Base-by-base conservation (phyloP, 2,329 filamentous ascomycete species). In the Apiospora rasikravindrae region DNA sequence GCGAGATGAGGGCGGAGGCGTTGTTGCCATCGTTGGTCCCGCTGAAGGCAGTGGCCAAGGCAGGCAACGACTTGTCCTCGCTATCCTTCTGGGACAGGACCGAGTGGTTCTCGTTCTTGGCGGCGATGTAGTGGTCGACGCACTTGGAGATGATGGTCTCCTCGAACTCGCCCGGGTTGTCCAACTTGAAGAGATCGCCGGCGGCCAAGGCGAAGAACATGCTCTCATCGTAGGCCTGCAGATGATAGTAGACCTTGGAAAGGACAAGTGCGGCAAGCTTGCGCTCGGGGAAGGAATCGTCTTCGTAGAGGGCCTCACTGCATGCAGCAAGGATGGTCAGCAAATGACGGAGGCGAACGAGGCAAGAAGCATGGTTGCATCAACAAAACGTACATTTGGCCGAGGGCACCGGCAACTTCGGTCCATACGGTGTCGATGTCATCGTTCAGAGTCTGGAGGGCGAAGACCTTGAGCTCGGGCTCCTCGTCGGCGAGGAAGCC, bases 111-210 rank as follows among this genome's bases (percentile, higher is more conserved):
- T 87, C 84, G 61, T 87, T 85, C 69, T 86, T 88, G 61, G 95
- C 88, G 73, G 94, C 92, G 80, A 99, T 98, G 85, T 98, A 99
- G 76, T 97, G 97, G 83, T 99, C 96, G 80, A 99, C 91, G 81
- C 96, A 99, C 88, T 97, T 98, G 73, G 96, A 96, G 82, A 98
- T 95, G 85, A 99, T 98, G 72, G 96, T 99, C 86, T 99, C 95
- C 84, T 99, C 96, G 80, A 98, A 99, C 86, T 99, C 96, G 83
- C 94, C 93, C 70, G 94, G 92, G 71, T 92, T 89, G 79, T 98
- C 94, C 76, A 98, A 90, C 85, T 97, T 94, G 88, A 99, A 98
- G 69, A 98, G 91, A 81, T 98, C 94, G 73, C 96, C 96, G 33
- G 96, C 95, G 73, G 95, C 95, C 66, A 99, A 90, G 75, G 96